Percentiles rank a stretch among this genome's conserved stretches.
Conservation (phyloP, 371 early-diverging fungal genomes). For the Choanephora cucurbitarum region DNA sequence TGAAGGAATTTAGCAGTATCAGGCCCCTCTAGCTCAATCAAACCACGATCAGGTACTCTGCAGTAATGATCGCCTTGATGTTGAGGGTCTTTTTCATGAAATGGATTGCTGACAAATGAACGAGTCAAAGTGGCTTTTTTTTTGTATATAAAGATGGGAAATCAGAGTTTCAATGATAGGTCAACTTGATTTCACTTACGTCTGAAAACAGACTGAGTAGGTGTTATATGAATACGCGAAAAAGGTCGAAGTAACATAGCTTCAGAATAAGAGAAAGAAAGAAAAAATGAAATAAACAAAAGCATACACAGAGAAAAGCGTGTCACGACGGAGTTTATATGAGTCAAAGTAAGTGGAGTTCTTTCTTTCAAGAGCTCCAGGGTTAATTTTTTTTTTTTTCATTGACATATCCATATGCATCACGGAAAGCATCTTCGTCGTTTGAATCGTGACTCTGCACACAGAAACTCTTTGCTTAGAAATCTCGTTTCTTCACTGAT, state of each 20-base stretch:
- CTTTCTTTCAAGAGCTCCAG: too few species aligned
- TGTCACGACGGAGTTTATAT: neutral
- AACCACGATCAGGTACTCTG: slow-evolving; percentile 62
- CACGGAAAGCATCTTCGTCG: slow-evolving; percentile 73
- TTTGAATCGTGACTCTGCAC: slow-evolving; percentile 71
- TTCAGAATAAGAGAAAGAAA: neutral
- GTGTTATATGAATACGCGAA: neutral
- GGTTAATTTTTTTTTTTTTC: slow-evolving; percentile 11
- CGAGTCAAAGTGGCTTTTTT: slow-evolving; percentile 8
- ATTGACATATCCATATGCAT: slow-evolving; percentile 67
- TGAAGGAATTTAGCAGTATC: slow-evolving; percentile 85
- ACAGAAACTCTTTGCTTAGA: slow-evolving; percentile 81
- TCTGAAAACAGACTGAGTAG: too few species aligned
- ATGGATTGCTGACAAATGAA: slow-evolving; percentile 19
- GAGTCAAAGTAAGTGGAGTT: too few species aligned
- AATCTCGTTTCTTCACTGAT: slow-evolving; percentile 89
- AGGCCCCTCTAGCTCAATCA: slow-evolving; percentile 69
- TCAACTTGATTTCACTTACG: too few species aligned
- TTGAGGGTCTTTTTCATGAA: slow-evolving; percentile 22
- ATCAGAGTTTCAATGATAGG: too few species aligned
- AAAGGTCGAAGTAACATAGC: neutral
- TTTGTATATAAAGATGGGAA: too few species aligned
- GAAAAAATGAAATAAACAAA: neutral
- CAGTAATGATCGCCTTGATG: slow-evolving; percentile 37
- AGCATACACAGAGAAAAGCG: too few species aligned